These are phyloP conservation scores for Kalmusia sp. DNA, from an alignment of 2,329 filamentous ascomycete species.

Conservation along the genomic window DNA sequence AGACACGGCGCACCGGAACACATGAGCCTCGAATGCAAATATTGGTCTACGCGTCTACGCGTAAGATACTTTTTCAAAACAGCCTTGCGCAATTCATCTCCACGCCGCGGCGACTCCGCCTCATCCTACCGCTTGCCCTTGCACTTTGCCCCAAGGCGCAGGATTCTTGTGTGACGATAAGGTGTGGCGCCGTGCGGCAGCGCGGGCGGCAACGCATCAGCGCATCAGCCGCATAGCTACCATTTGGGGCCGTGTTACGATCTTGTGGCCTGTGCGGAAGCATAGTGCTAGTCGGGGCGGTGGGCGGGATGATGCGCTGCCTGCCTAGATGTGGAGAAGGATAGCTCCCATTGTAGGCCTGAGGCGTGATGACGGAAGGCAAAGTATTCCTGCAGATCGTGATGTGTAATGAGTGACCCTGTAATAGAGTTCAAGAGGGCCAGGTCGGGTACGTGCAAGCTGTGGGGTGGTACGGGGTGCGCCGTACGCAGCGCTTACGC, in stretches of 20 bases:
- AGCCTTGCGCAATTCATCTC: neutral
- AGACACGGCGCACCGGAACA: neutral
- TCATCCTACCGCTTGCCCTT: neutral
- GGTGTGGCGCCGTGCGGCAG: constrained; percentile 3
- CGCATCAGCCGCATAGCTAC: too few species aligned
- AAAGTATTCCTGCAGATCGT: neutral
- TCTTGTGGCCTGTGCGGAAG: neutral
- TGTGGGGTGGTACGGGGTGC: neutral
- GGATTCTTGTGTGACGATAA: constrained; percentile 7
- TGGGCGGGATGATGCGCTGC: too few species aligned
- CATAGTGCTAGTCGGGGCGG: too few species aligned
- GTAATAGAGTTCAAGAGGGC: neutral
- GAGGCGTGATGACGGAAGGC: too few species aligned
- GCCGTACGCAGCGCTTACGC: neutral
- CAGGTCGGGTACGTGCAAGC: neutral
- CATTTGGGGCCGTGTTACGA: neutral
- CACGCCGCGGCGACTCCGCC: neutral
- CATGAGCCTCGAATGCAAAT: too few species aligned
- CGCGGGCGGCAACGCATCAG: constrained; percentile 4
- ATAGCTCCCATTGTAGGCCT: too few species aligned
- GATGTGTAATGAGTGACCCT: neutral
- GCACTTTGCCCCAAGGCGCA: neutral
- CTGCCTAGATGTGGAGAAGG: too few species aligned
- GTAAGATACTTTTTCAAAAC: neutral
- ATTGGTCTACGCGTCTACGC: neutral